Evolutionary conservation across 2,329 filamentous ascomycete genomes (phyloP).

Genomic region (Phoma sp.): DNA sequence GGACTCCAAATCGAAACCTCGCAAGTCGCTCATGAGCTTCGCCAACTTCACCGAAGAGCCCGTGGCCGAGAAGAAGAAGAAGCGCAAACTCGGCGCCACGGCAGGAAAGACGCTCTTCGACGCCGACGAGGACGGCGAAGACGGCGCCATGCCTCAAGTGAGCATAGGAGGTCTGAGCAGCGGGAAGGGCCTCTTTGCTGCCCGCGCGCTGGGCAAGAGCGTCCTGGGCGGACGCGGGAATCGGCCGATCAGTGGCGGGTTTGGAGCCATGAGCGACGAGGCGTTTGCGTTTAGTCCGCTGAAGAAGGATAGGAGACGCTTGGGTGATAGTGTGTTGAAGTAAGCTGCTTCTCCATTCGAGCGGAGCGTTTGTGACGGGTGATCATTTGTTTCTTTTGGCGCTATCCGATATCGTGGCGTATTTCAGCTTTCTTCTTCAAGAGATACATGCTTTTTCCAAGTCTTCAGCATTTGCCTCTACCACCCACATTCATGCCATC

Average conservation of each 20-base stretch:
- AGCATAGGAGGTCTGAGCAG: constrained; percentile 22
- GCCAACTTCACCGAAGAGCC: constrained; percentile 48
- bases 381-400: not conserved
- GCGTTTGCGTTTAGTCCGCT: constrained; percentile 49
- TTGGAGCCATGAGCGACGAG: constrained; percentile 46
- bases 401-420: not conserved
- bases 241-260: constrained; percentile 42
- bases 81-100: constrained; percentile 71
- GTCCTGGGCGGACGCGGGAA: constrained; percentile 35
- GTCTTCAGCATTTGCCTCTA: too few species aligned
- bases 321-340: constrained; percentile 33
- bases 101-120: constrained; percentile 71
- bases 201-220: constrained; percentile 45
- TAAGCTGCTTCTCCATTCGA: not conserved
- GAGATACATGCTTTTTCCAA: too few species aligned
- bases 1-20: constrained; percentile 46
- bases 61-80: constrained; percentile 58
- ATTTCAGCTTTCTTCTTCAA: too few species aligned
- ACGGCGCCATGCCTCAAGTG: constrained; percentile 43
- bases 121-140: constrained; percentile 34
- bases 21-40: constrained; percentile 57
- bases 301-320: constrained; percentile 48
- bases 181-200: constrained; percentile 47
- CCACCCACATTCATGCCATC: too few species aligned
- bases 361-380: not conserved